Base-by-base conservation (phyloP, 2,329 filamentous ascomycete species). In the Fusarium liriodendri region DNA sequence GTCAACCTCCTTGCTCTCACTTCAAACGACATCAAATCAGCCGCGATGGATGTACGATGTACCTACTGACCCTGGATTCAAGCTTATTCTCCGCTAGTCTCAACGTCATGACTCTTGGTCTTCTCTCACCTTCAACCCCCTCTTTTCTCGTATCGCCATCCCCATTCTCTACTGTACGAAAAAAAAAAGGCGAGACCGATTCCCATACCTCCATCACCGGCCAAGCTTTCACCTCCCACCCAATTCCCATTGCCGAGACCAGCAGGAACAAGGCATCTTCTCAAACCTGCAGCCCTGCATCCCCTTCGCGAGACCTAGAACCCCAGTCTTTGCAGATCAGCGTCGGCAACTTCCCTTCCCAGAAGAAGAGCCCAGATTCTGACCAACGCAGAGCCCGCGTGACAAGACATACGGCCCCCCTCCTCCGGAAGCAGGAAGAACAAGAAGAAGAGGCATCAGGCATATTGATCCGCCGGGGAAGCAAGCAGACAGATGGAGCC, bases 61-160 rank as follows among this genome's bases (percentile, higher is more conserved):
- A 42, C 16, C 35, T 45, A 25, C 60, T 60, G 64, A 72, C 71
- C 68, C 57, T 61, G 58, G 20, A 55, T 66, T 66, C 62, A 69
- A 70, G 37, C 72, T 74, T 74, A 74, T 71, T 74, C 33, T 47
- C 37, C 33, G 45, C 42, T 20, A 63, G 37, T 63, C 71, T 66
- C 47, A 62, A 62, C 71, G 71, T 74, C 71, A 74, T 74, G 68
- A 69, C 68, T 74, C 27, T 61, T 47, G n/a, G 25, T 59, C 64
- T 73, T 40, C 33, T 58, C 35, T 58, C 13, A 18, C 27, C 50
- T 47, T 33, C 14, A 45, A 59, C 64, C 50, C 50, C 67, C 29
- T 50, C 58, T 33, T 62, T 50, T 58, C 55, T 37, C 55, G 33
- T 72, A 60, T 60, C 40, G 20, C 25, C 37, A 64, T 66, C 35